These are phyloP conservation scores for Nannizziopsis barbatae DNA, from an alignment of 2,329 filamentous ascomycete genomes.

Conservation along the genomic window DNA sequence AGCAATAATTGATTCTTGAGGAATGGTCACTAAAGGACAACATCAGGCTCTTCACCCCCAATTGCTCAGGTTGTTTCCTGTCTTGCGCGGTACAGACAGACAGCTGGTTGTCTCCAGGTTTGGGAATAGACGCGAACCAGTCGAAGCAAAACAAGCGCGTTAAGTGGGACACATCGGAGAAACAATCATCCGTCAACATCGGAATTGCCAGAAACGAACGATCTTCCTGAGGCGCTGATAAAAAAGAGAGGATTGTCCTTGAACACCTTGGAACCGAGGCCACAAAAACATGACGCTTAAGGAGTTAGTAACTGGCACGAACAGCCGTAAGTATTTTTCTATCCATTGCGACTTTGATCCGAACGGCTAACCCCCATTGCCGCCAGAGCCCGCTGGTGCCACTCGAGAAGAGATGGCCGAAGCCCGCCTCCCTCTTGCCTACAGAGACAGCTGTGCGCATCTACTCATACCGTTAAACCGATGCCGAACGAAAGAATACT, in stretches of 20 bases:
- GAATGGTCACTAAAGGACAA: too few species aligned
- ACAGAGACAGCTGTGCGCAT: constrained; percentile 91
- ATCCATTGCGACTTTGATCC: neutral
- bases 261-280: neutral
- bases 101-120: too few species aligned
- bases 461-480: constrained; percentile 91
- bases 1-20: too few species aligned
- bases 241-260: neutral
- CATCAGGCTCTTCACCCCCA: too few species aligned
- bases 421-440: constrained; percentile 73
- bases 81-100: too few species aligned
- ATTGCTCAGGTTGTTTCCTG: too few species aligned
- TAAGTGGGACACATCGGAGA: constrained; percentile 2
- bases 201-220: too few species aligned
- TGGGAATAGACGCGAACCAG: neutral
- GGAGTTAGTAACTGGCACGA: constrained; percentile 40
- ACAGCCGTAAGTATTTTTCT: constrained; percentile 24
- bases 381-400: constrained; percentile 35
- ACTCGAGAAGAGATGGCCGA: constrained; percentile 89
- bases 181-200: neutral
- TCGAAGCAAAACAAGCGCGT: constrained; percentile 3
- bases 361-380: constrained; percentile 3
- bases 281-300: constrained; percentile 33
- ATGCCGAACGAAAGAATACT: constrained; percentile 84
- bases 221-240: too few species aligned